These are phyloP conservation scores for Nothomitra cinnamomea DNA, from an alignment of 2,329 filamentous ascomycete species.

Conservation along the genomic window DNA sequence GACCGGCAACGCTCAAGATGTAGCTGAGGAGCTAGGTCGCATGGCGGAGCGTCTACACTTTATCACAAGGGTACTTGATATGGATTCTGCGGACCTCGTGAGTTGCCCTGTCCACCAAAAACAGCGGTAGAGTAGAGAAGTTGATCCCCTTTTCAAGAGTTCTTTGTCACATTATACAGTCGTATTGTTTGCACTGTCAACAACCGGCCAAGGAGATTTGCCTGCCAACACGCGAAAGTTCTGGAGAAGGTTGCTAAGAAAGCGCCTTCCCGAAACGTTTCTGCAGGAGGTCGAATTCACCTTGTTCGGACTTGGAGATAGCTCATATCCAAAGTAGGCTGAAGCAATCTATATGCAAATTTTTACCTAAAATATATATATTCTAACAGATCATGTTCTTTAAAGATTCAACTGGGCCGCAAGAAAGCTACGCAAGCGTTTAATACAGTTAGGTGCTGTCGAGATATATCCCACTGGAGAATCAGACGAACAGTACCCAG, in stretches of 20 bases:
- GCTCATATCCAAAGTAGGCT: conserved; percentile 76
- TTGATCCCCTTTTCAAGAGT: conserved; percentile 23
- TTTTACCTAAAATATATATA: too few species aligned
- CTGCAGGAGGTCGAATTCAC: conserved; percentile 56
- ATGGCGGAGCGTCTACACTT: conserved; percentile 66
- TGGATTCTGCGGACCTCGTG: conserved; percentile 63
- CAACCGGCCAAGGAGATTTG: conserved; percentile 87
- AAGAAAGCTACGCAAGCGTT: conserved; percentile 68
- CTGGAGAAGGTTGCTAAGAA: conserved; percentile 72
- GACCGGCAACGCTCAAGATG: conserved; percentile 84
- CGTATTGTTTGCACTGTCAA: conserved; percentile 71
- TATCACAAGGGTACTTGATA: conserved; percentile 53
- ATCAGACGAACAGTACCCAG: conserved; percentile 82
- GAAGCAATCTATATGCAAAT: neutral
- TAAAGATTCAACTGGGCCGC: conserved; percentile 80
- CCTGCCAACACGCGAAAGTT: conserved; percentile 67
- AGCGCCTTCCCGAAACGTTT: conserved; percentile 55
- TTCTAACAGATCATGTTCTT: neutral
- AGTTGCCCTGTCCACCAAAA: conserved; percentile 17
- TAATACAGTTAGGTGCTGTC: conserved; percentile 66
- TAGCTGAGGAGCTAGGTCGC: conserved; percentile 67
- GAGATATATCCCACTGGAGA: conserved; percentile 67
- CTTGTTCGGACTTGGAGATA: conserved; percentile 84
- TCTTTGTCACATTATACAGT: conserved; percentile 29
- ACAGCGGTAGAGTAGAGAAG: neutral